phyloP scores from a whole-genome alignment of 1,284 basidiomycete species.

The Peniophora sp. region DNA sequence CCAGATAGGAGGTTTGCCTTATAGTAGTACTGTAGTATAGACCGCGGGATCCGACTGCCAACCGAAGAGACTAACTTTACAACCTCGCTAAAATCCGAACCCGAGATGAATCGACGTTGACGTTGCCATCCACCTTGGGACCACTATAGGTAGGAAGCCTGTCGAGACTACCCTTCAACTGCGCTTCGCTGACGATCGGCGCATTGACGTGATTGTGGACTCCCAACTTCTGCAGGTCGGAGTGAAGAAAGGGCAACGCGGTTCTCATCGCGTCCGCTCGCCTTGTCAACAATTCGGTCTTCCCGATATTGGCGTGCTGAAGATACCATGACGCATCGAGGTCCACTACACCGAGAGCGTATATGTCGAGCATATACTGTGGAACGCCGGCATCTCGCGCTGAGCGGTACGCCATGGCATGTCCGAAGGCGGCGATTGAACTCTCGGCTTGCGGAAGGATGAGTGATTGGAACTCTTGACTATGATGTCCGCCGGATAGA shows the following conservation, averaged over 20 bases:
- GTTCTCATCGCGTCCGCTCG: neutral
- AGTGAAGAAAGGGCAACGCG: neutral
- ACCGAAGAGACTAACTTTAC: no score
- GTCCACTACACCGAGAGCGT: slow-evolving; percentile 23
- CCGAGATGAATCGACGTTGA: no score
- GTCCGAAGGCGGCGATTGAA: slow-evolving; percentile 34
- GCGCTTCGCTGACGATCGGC: neutral
- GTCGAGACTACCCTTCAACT: neutral
- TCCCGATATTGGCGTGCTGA: slow-evolving; percentile 18
- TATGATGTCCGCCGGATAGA: slow-evolving; percentile 21
- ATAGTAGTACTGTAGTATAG: no score
- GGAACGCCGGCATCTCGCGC: slow-evolving; percentile 24
- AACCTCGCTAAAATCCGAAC: no score
- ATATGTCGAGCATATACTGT: slow-evolving; percentile 23
- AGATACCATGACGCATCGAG: slow-evolving; percentile 33
- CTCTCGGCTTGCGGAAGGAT: slow-evolving; percentile 30
- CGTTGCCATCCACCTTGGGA: no score
- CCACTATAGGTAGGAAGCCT: neutral
- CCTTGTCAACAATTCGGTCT: neutral
- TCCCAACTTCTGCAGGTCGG: neutral
- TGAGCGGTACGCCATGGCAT: slow-evolving; percentile 42
- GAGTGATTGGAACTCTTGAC: slow-evolving; percentile 20
- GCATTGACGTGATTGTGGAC: neutral
- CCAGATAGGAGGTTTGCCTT: no score
- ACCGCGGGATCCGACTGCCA: no score